A percentile compares a stretch with the other conserved stretches of the same genome.
These are phyloP conservation scores for Eremochloa ophiuroides DNA, from an alignment of 176 grass and related monocot genomes.

Conservation along the genomic window DNA sequence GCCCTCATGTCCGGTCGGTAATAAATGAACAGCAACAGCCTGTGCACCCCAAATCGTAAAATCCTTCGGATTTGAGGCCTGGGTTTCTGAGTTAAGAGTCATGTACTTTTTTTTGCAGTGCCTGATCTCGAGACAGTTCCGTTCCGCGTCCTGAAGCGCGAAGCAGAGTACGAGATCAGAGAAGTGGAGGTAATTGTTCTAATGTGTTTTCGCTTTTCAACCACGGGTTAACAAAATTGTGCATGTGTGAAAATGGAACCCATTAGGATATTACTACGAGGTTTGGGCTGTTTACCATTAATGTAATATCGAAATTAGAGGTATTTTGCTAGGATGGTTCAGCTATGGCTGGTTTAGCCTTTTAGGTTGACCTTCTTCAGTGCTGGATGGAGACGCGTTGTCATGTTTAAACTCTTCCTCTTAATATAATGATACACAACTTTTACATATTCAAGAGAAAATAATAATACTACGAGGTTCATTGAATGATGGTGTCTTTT, in stretches of 20 bases:
- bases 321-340: no score
- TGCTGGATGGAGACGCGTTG: no score
- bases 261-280: not conserved
- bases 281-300: no score
- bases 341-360: no score
- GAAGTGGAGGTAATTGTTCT: slow-evolving; percentile 63
- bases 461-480: not conserved
- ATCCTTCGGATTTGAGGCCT: not conserved
- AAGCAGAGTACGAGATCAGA: slow-evolving; percentile 74
- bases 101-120: slow-evolving; percentile 29
- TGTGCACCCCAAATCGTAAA: not conserved
- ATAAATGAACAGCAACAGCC: no score
- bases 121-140: slow-evolving; percentile 83
- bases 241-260: not conserved
- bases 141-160: slow-evolving; percentile 59
- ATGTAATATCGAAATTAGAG: no score
- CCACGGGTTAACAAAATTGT: not conserved
- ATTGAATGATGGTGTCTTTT: not conserved
- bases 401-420: no score
- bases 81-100: not conserved
- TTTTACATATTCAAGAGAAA: no score
- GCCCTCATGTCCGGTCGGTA: slow-evolving; percentile 80
- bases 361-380: no score
- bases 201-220: not conserved
- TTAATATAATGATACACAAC: no score